These are phyloP conservation scores for Lasiosphaeria miniovina DNA, from an alignment of 495 filamentous ascomycete genomes.

Conservation along the genomic window DNA sequence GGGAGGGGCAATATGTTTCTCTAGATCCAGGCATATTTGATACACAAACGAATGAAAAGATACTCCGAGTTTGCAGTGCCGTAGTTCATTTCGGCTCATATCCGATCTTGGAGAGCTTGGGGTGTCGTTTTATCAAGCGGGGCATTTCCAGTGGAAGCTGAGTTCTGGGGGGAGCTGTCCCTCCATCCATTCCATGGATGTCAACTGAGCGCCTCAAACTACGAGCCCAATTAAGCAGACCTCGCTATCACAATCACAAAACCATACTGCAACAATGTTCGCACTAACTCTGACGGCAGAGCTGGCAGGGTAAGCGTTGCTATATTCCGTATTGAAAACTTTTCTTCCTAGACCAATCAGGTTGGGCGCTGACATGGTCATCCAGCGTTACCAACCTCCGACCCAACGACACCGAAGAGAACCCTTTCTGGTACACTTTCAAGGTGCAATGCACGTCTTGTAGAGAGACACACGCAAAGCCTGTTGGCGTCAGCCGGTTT, in stretches of 20 bases:
- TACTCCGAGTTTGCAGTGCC: too few species aligned
- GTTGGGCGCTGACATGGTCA: slow-evolving; percentile 13
- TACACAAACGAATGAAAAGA: too few species aligned
- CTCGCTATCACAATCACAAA: neutral
- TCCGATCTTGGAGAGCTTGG: too few species aligned
- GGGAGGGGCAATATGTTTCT: too few species aligned
- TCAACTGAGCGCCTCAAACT: neutral
- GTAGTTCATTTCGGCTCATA: too few species aligned
- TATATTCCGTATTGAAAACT: slow-evolving; percentile 17
- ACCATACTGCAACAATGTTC: slow-evolving; percentile 55
- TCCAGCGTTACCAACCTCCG: slow-evolving; percentile 84
- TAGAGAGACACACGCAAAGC: slow-evolving; percentile 84
- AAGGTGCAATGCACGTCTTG: slow-evolving; percentile 95
- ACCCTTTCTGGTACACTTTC: slow-evolving; percentile 93
- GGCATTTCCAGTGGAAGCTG: too few species aligned
- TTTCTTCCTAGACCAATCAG: neutral
- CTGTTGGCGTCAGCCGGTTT: slow-evolving; percentile 81
- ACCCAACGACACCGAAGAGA: slow-evolving; percentile 74
- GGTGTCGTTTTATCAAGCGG: too few species aligned
- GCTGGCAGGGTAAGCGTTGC: slow-evolving; percentile 55
- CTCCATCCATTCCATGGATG: neutral
- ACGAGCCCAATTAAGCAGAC: neutral
- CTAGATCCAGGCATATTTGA: too few species aligned
- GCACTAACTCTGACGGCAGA: slow-evolving; percentile 78
- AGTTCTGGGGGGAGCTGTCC: too few species aligned